Conservation (phyloP, 164 flowering plant genomes). For the Dillenia suffruticosa region DNA sequence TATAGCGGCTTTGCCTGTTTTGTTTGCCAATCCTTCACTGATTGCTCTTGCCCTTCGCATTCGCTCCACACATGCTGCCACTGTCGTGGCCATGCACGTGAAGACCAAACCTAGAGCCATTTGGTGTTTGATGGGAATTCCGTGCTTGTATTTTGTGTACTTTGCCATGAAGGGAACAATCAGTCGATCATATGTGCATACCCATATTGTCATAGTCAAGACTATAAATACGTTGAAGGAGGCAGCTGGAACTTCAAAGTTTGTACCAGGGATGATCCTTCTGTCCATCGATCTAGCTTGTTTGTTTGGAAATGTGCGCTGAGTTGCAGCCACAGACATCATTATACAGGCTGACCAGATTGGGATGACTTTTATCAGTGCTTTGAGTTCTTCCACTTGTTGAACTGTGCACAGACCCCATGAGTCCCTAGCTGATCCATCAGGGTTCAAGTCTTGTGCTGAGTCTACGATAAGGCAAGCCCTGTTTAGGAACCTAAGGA, state of each 20-base stretch:
- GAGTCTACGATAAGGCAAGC: slow-evolving; percentile 18
- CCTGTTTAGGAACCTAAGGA: slow-evolving; percentile 16
- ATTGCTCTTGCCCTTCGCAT: slow-evolving; percentile 6
- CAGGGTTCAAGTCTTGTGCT: slow-evolving; percentile 5
- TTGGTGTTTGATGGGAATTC: slow-evolving; percentile 6
- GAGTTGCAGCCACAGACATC: slow-evolving; percentile 6
- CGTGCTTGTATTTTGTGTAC: background rate
- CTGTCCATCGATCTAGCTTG: slow-evolving; percentile 19
- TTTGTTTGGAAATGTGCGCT: slow-evolving; percentile 8
- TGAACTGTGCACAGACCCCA: slow-evolving; percentile 19
- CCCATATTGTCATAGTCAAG: slow-evolving; percentile 12
- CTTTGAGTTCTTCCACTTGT: slow-evolving; percentile 19
- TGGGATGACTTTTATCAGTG: slow-evolving; percentile 16
- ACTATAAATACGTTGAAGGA: slow-evolving; percentile 10
- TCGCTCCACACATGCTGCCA: slow-evolving; percentile 11
- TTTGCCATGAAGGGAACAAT: slow-evolving; percentile 7
- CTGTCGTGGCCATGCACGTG: slow-evolving; percentile 4
- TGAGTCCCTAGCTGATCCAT: slow-evolving; percentile 17
- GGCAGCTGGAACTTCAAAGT: slow-evolving; percentile 16
- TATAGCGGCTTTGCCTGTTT: background rate
- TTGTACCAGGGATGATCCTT: slow-evolving; percentile 6
- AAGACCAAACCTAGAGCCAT: slow-evolving; percentile 16
- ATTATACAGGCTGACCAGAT: slow-evolving; percentile 20
- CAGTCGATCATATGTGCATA: slow-evolving; percentile 11
- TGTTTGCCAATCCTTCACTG: slow-evolving; percentile 2